These are phyloP conservation scores for Citrus maxima DNA, from an alignment of 345 rosid genomes.

Conservation along the genomic window DNA sequence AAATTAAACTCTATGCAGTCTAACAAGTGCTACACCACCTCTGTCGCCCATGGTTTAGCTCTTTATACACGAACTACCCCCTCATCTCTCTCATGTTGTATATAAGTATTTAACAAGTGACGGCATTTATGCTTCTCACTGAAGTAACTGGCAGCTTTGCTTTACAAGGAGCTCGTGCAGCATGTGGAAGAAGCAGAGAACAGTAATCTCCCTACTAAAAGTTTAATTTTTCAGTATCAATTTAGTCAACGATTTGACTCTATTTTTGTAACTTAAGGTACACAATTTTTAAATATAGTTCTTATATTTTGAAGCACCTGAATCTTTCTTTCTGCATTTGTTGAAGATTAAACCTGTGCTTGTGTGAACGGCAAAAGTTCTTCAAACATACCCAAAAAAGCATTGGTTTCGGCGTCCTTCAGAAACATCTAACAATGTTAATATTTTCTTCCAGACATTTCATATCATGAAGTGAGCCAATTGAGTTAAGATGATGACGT, in stretches of 20 bases:
- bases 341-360: too few species aligned
- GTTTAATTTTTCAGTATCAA: background rate
- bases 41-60: background rate
- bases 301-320: background rate
- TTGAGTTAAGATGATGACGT: too few species aligned
- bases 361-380: background rate
- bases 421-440: too few species aligned
- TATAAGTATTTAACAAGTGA: constrained; percentile 4
- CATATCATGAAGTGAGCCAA: too few species aligned
- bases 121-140: constrained; percentile 1
- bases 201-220: background rate
- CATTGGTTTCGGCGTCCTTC: too few species aligned
- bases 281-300: too few species aligned
- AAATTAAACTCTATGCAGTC: constrained; percentile 74
- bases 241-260: background rate
- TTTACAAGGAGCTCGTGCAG: background rate
- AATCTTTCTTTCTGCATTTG: background rate
- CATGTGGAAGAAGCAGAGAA: constrained; percentile 12
- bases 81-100: background rate
- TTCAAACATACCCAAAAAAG: too few species aligned
- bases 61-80: background rate
- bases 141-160: background rate
- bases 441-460: too few species aligned
- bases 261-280: background rate
- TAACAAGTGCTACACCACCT: constrained; percentile 24